Conservation (phyloP, 116 monocot species). For the Zostera marina region DNA sequence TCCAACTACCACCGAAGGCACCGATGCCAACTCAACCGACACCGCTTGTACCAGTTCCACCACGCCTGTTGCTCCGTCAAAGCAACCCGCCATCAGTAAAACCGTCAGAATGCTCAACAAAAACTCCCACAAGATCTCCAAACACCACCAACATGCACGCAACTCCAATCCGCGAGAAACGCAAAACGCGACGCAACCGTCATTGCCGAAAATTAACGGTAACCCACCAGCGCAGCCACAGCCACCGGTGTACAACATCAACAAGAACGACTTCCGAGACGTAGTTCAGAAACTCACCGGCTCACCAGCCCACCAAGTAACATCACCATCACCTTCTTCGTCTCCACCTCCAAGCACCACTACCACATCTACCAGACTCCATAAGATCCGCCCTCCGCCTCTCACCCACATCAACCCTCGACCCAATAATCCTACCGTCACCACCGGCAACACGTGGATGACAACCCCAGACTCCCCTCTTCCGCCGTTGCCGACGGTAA, state of each 20-base stretch:
- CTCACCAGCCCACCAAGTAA: slow-evolving; percentile 28
- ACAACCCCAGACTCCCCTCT: slow-evolving; percentile 44
- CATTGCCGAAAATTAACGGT: neutral
- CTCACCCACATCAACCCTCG: slow-evolving; percentile 8
- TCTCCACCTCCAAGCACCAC: neutral
- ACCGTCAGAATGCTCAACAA: neutral
- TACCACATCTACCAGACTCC: slow-evolving; percentile 8
- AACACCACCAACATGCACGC: neutral
- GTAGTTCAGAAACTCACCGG: slow-evolving; percentile 90
- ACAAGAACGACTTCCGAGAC: slow-evolving; percentile 82
- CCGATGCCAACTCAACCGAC: no score
- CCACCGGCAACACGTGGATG: slow-evolving; percentile 6
- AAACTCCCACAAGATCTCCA: slow-evolving; percentile 1
- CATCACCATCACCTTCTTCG: slow-evolving; percentile 14
- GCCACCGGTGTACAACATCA: slow-evolving; percentile 87
- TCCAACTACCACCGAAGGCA: no score
- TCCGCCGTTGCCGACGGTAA: slow-evolving; percentile 65
- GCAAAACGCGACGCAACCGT: neutral
- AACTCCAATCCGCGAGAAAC: neutral
- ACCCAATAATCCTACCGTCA: neutral
- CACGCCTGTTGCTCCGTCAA: no score
- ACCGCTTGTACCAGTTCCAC: no score
- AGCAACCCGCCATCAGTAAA: neutral
- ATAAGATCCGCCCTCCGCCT: slow-evolving; percentile 33
- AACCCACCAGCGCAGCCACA: slow-evolving; percentile 20